phyloP scores from a whole-genome alignment of 306 rosid genomes.

The Pyrus pyrifolia region DNA sequence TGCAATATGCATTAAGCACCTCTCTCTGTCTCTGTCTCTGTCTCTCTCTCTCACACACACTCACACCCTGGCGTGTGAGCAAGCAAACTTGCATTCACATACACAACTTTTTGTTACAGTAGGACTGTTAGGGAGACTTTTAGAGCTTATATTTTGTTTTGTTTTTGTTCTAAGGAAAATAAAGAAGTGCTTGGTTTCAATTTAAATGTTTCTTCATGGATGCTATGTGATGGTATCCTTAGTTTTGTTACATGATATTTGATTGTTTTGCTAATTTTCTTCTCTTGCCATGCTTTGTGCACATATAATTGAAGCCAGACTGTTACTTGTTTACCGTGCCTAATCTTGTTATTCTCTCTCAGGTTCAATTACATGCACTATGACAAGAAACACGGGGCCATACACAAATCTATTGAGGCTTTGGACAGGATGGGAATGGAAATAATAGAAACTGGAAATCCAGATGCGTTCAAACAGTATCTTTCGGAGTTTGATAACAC shows the following conservation, averaged over 20 bases:
- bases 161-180: too few species aligned
- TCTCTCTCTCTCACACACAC: not conserved
- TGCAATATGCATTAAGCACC: not conserved
- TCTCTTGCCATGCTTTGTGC: conserved; percentile 2
- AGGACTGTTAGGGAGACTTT: too few species aligned
- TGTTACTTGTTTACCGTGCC: not conserved
- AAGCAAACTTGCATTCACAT: too few species aligned
- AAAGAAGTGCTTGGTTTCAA: not conserved
- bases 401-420: conserved; percentile 89
- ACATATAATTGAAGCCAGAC: not conserved
- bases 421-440: conserved; percentile 97
- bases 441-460: conserved; percentile 87
- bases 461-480: conserved; percentile 82
- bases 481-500: conserved; percentile 71
- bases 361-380: conserved; percentile 72
- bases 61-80: rapidly evolving
- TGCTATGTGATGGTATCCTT: not conserved
- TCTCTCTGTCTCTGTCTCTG: not conserved
- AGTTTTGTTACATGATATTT: not conserved
- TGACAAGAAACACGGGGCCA: conserved; percentile 86
- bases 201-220: not conserved
- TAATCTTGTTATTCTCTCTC: conserved; percentile 18
- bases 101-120: not conserved
- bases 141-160: too few species aligned
- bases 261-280: not conserved